These are phyloP conservation scores for Mucor piriformis DNA, from an alignment of 371 early-diverging fungal genomes.

Conservation along the genomic window DNA sequence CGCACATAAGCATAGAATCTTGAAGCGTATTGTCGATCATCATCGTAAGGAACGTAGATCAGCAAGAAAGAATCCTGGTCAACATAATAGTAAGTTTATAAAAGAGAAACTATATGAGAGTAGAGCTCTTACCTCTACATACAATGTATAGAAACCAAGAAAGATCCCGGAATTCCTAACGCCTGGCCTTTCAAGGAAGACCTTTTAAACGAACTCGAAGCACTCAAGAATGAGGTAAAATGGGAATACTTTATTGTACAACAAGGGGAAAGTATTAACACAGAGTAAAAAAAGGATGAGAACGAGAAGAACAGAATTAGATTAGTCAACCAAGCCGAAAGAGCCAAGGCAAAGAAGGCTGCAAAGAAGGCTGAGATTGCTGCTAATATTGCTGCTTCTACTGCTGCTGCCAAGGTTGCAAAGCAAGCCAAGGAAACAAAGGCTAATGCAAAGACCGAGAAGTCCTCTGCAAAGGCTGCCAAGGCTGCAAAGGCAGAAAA, in stretches of 20 bases:
- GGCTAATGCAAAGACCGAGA: background rate
- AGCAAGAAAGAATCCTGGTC: slow-evolving; percentile 67
- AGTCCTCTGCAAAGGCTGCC: background rate
- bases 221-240: slow-evolving; percentile 41
- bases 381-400: slow-evolving; percentile 19
- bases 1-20: slow-evolving; percentile 75
- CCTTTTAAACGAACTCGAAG: slow-evolving; percentile 54
- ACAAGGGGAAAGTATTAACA: background rate
- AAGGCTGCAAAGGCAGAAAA: background rate
- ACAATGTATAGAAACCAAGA: slow-evolving; percentile 32
- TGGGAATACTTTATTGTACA: no score
- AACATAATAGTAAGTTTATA: slow-evolving; percentile 43
- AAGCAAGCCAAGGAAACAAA: slow-evolving; percentile 5
- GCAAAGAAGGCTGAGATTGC: slow-evolving; percentile 24
- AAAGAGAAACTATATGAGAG: background rate
- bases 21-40: slow-evolving; percentile 74
- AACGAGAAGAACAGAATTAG: slow-evolving; percentile 32
- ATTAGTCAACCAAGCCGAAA: slow-evolving; percentile 25
- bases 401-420: slow-evolving; percentile 14
- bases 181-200: slow-evolving; percentile 58
- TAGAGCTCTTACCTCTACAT: background rate
- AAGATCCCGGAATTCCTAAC: slow-evolving; percentile 60
- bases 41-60: slow-evolving; percentile 75
- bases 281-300: slow-evolving; percentile 16
- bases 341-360: slow-evolving; percentile 27